A percentile compares a stretch with the other conserved stretches of the same genome.
phyloP scores from a whole-genome alignment of 441 rosid genomes.

The Syzygium malaccense region DNA sequence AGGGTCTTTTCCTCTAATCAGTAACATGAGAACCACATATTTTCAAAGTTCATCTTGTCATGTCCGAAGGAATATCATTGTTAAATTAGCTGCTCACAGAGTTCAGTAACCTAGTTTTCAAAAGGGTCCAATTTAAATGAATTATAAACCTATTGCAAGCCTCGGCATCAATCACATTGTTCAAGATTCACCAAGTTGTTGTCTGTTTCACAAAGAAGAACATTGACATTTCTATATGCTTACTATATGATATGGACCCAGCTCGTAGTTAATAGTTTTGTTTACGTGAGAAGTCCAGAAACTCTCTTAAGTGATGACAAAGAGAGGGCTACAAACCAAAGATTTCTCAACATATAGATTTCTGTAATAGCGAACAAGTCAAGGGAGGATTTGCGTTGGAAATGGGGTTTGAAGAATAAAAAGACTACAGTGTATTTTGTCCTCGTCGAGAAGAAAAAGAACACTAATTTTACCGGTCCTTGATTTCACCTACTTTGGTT shows the following conservation, averaged over 20 bases:
- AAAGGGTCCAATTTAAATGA: background rate
- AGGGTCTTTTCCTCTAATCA: background rate
- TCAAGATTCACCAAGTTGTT: background rate
- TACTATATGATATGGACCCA: background rate
- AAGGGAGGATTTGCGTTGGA: background rate
- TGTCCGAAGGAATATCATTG: background rate
- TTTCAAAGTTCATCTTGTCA: background rate
- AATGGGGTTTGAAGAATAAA: background rate
- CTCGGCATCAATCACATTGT: background rate
- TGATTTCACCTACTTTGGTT: background rate
- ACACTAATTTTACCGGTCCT: background rate
- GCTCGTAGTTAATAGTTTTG: background rate
- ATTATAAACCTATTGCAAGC: background rate
- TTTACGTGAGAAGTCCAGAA: background rate
- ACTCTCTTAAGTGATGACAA: background rate
- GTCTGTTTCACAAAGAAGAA: background rate
- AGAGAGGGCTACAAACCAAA: background rate
- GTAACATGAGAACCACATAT: background rate
- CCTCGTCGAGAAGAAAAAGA: background rate
- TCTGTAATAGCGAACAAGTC: background rate
- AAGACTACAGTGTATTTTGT: background rate
- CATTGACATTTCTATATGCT: background rate
- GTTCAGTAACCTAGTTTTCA: background rate
- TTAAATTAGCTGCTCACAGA: background rate
- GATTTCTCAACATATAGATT: background rate